phyloP scores from a whole-genome alignment of 371 early-diverging fungal genomes.

The Mucor lusitanicus region DNA sequence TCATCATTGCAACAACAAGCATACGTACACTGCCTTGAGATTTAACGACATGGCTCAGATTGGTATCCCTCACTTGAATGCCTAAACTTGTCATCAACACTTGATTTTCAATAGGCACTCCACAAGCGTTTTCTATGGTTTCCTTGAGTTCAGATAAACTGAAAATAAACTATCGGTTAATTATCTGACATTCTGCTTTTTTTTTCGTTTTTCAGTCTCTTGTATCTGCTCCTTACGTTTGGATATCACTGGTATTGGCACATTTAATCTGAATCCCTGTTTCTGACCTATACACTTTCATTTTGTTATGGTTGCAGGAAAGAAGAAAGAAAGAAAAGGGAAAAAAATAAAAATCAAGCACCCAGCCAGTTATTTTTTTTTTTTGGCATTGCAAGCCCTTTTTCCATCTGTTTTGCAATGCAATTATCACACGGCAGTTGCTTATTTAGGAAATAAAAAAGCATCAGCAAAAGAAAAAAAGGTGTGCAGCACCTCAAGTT shows the following conservation, averaged over 20 bases:
- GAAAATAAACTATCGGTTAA: background rate
- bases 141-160: constrained; percentile 49
- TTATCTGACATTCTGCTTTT: constrained; percentile 14
- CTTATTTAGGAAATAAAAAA: background rate
- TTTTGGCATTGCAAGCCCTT: background rate
- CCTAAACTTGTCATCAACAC: constrained; percentile 68
- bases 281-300: constrained; percentile 69
- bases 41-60: constrained; percentile 47
- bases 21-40: constrained; percentile 53
- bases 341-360: background rate
- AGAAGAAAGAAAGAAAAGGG: background rate
- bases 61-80: constrained; percentile 54
- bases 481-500: background rate
- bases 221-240: constrained; percentile 1
- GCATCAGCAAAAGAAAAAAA: background rate
- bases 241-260: constrained; percentile 6
- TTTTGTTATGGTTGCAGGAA: constrained; percentile 13
- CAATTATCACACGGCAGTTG: background rate
- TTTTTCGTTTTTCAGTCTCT: constrained; percentile 29
- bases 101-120: constrained; percentile 52
- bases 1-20: background rate
- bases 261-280: constrained; percentile 57
- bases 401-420: background rate
- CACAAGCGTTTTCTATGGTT: constrained; percentile 49
- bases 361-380: background rate